phyloP scores from a whole-genome alignment of 2,329 filamentous ascomycete genomes.

The Thelonectria rubi region DNA sequence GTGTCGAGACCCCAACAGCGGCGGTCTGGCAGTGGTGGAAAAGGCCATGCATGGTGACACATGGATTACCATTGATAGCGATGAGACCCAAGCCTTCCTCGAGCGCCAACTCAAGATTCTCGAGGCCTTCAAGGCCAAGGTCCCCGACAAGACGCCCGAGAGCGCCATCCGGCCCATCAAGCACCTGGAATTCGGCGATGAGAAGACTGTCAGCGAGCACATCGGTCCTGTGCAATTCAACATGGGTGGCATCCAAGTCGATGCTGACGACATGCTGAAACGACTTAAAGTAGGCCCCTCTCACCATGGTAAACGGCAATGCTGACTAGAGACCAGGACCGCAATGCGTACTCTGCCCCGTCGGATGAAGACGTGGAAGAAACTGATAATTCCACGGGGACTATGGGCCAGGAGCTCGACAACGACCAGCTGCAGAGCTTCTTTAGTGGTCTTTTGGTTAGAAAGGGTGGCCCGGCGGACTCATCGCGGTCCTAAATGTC shows the following conservation, averaged over 20 bases:
- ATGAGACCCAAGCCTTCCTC: constrained; percentile 82
- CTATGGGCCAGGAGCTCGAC: constrained; percentile 57
- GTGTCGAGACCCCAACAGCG: constrained; percentile 77
- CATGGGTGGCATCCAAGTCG: constrained; percentile 95
- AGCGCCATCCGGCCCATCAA: constrained; percentile 36
- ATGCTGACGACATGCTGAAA: constrained; percentile 92
- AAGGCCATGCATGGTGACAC: constrained; percentile 50
- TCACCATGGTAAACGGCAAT: background rate
- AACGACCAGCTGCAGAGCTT: constrained; percentile 68
- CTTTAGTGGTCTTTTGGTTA: constrained; percentile 68
- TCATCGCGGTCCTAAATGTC: constrained; percentile 28
- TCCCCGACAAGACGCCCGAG: constrained; percentile 55
- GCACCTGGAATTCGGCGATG: constrained; percentile 49
- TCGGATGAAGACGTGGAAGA: constrained; percentile 54
- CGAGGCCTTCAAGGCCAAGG: constrained; percentile 69
- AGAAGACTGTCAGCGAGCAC: constrained; percentile 73
- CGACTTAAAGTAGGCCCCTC: constrained; percentile 74
- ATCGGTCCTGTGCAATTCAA: constrained; percentile 98
- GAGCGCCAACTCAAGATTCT: constrained; percentile 77
- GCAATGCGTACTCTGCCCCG: constrained; percentile 61
- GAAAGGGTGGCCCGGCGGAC: constrained; percentile 50
- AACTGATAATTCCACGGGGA: constrained; percentile 49
- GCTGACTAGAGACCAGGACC: constrained; percentile 56
- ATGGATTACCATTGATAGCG: constrained; percentile 48
- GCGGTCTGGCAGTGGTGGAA: constrained; percentile 57